phyloP scores from a whole-genome alignment of 2,329 filamentous ascomycete genomes.

The Cladophialophora carrionii region DNA sequence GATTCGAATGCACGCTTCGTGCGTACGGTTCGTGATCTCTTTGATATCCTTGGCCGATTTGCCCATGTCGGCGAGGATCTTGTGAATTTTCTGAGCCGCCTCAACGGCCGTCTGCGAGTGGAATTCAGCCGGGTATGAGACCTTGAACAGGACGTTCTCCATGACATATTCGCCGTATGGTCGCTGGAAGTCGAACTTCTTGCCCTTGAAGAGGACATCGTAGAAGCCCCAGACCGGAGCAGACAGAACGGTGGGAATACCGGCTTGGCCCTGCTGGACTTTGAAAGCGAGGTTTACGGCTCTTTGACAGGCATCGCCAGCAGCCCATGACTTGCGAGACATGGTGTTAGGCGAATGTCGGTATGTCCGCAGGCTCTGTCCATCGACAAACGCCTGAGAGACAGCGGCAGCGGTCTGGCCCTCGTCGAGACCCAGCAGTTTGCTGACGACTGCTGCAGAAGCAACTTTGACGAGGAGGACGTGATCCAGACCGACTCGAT shows the following conservation, averaged over 20 bases:
- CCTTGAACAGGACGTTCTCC: conserved; percentile 99
- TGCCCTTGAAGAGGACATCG: conserved; percentile 94
- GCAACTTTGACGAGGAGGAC: conserved; percentile 98
- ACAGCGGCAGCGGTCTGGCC: conserved; percentile 92
- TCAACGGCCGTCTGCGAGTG: conserved; percentile 92
- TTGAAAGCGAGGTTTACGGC: conserved; percentile 90
- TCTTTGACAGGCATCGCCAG: conserved; percentile 94
- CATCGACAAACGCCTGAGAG: conserved; percentile 96
- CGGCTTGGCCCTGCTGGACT: conserved; percentile 87
- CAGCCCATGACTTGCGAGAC: conserved; percentile 99
- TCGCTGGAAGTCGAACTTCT: conserved; percentile 94
- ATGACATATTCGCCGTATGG: conserved; percentile 98
- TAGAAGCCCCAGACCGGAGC: conserved; percentile 98
- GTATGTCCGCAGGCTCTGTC: conserved; percentile 94
- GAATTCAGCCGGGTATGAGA: conserved; percentile 84
- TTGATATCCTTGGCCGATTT: conserved; percentile 95
- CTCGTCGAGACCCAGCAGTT: conserved; percentile 89
- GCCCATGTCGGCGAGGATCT: conserved; percentile 78
- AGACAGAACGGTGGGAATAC: conserved; percentile 88
- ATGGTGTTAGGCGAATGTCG: conserved; percentile 98
- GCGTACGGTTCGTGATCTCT: conserved; percentile 87
- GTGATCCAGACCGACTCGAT: conserved; percentile 97
- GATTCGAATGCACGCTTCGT: conserved; percentile 97
- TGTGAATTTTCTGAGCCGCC: conserved; percentile 84
- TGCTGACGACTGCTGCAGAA: conserved; percentile 88